Conservation (phyloP, 2,329 filamentous ascomycete genomes). For the Chaetomium sp. region DNA sequence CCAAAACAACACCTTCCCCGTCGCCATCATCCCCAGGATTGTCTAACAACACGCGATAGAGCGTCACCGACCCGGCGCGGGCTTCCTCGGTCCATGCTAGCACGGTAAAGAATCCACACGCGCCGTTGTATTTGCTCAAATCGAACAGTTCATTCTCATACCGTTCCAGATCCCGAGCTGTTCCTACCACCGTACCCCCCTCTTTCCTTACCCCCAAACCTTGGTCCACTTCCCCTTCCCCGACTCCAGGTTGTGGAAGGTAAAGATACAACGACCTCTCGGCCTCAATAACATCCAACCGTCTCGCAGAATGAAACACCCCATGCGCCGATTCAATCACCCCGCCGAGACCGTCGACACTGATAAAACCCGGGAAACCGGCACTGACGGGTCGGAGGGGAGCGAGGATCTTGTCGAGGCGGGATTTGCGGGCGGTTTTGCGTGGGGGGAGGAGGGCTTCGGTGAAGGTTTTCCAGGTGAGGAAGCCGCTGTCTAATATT, state of each 20-base stretch:
- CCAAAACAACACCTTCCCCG: not conserved
- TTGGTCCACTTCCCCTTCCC: too few species aligned
- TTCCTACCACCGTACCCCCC: too few species aligned
- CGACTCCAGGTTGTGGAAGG: too few species aligned
- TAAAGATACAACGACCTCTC: conserved; percentile 14
- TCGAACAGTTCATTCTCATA: conserved; percentile 22
- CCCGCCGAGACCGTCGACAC: conserved; percentile 19
- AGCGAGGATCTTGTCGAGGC: conserved; percentile 13
- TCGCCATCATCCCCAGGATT: not conserved
- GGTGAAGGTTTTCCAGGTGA: conserved; percentile 17
- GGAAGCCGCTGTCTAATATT: conserved; percentile 10
- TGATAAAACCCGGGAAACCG: conserved; percentile 16
- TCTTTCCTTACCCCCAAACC: too few species aligned
- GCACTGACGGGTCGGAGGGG: conserved; percentile 17
- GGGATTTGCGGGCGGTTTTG: conserved; percentile 14
- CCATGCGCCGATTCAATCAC: conserved; percentile 18
- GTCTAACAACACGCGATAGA: conserved; percentile 15
- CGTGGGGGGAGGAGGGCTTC: conserved; percentile 13
- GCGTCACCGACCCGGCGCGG: conserved; percentile 13
- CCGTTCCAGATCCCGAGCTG: conserved; percentile 18
- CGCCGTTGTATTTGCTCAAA: conserved; percentile 18
- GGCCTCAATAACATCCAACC: conserved; percentile 18
- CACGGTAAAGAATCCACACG: conserved; percentile 17
- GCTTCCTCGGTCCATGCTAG: conserved; percentile 19
- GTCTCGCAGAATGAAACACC: conserved; percentile 18